phyloP scores from a whole-genome alignment of 1,139 yeast genomes.

The Candida sp. region DNA sequence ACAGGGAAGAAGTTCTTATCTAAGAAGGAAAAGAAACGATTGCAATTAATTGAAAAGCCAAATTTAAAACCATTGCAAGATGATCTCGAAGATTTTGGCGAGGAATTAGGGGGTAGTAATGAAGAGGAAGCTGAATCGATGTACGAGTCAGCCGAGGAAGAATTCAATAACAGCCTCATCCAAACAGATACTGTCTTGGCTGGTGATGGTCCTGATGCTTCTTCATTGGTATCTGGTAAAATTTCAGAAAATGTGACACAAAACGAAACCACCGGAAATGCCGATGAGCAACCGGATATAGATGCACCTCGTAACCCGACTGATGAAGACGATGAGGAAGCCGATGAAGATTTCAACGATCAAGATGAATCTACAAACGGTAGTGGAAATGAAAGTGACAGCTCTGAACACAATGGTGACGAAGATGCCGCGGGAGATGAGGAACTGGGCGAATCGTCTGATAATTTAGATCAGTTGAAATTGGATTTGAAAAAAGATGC shows the following conservation, averaged over 20 bases:
- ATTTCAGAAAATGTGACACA: slow-evolving; percentile 10
- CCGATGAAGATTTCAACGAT: slow-evolving; percentile 10
- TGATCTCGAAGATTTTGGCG: slow-evolving; percentile 4
- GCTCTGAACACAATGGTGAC: slow-evolving; percentile 15
- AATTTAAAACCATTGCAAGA: not conserved
- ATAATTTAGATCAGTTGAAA: slow-evolving; percentile 25
- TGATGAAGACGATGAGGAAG: slow-evolving; percentile 3
- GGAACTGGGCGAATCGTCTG: slow-evolving; percentile 10
- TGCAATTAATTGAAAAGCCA: slow-evolving; percentile 2
- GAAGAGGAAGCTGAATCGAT: slow-evolving; percentile 5
- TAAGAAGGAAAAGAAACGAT: slow-evolving; percentile 28
- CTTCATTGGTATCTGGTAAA: not conserved
- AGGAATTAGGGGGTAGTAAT: slow-evolving; percentile 3
- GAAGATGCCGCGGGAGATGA: slow-evolving; percentile 10
- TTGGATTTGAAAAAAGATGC: slow-evolving; percentile 32
- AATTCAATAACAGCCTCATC: not conserved
- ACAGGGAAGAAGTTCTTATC: slow-evolving; percentile 50
- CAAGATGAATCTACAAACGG: slow-evolving; percentile 6
- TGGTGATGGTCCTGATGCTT: not conserved
- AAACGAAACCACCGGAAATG: slow-evolving; percentile 1
- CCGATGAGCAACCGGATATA: not conserved
- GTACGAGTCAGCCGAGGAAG: slow-evolving; percentile 11
- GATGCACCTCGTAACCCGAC: not conserved
- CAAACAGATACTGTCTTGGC: not conserved
- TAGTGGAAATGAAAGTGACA: slow-evolving; percentile 1